Base-by-base conservation (phyloP, 805 yeast genomes). In the Jamesozyma rosinii region DNA sequence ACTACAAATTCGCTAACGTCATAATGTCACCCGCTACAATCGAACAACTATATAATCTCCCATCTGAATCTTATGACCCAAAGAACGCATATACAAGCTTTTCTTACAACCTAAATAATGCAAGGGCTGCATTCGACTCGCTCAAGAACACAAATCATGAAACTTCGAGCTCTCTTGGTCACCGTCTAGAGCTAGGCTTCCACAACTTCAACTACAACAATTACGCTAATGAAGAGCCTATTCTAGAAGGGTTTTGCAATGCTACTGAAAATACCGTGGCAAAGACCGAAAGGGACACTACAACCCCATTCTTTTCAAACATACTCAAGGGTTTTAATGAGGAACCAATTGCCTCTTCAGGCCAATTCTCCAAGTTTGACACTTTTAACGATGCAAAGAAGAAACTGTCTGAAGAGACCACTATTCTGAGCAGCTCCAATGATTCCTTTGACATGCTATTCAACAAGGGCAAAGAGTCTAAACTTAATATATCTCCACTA, bases 251-350 rank as follows among this genome's bases (percentile, higher is more conserved):
- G 11, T 15, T 33, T 15, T 18, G 9, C 9, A 10, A 10, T 10
- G 5, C 20, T 6, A 15, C 19, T 6, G n/a, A n/a, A 4, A 15
- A 19, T 9, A 22, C 11, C 5, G 13, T 18, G 15, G 14, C 21
- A 9, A 19, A 19, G 5, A n/a, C 5, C 4, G 19, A 35, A 5
- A 19, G 21, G 21, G 37, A 35, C 13, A 20, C 13, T 6, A 35
- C 37, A 8, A 35, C 37, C 4, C 37, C 37, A 35, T 35, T 35
- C 17, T 20, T 35, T 21, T 35, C 37, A 6, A 35, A 35, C n/a
- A 35, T 35, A 11, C 13, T 35, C 14, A 35, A 22, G 15, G 9
- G 18, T 8, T 35, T 35, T 35, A 35, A 19, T 20, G 37, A 19
- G 5, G 36, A 33, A 13, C 11, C 19, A 20, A 5, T 17, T 14